These are phyloP conservation scores for Sophora flavescens DNA, from an alignment of 306 rosid species.

Conservation along the genomic window DNA sequence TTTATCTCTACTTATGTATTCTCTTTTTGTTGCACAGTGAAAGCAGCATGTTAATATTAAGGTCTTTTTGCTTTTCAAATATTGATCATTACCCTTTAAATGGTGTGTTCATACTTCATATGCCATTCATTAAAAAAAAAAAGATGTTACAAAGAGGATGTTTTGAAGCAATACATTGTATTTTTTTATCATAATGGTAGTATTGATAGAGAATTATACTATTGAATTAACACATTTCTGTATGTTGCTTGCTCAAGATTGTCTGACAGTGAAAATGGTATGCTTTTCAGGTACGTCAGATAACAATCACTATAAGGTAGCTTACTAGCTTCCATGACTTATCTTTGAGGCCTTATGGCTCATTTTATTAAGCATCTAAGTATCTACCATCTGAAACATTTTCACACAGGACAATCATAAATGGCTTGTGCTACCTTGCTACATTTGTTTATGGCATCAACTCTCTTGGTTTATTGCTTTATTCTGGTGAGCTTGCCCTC, in stretches of 20 bases:
- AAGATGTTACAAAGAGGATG: neutral
- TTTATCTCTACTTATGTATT: neutral
- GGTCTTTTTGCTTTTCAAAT: neutral
- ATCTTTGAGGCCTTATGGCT: neutral
- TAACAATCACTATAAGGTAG: constrained; percentile 88
- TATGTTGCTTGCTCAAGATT: neutral
- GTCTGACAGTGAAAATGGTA: constrained; percentile 34
- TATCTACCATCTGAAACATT: constrained; percentile 33
- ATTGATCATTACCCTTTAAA: neutral
- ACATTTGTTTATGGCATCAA: constrained; percentile 87
- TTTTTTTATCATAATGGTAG: constrained; percentile 16
- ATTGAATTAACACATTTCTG: neutral
- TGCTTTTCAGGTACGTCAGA: constrained; percentile 82
- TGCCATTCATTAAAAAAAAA: too few relatives aligned
- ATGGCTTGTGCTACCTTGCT: constrained; percentile 91
- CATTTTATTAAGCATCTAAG: constrained; percentile 26
- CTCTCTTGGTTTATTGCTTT: constrained; percentile 77
- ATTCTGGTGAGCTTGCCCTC: constrained; percentile 79
- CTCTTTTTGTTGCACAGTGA: neutral
- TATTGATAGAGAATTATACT: neutral
- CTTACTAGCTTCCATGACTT: neutral
- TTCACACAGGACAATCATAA: constrained; percentile 80
- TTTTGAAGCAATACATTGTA: neutral
- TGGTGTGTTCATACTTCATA: too few relatives aligned
- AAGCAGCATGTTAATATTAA: neutral